Evolutionary conservation across 148 eudicot species (phyloP), one percentile per base, ranked within the genome.

Genomic region (Nepenthes mirabilis): DNA sequence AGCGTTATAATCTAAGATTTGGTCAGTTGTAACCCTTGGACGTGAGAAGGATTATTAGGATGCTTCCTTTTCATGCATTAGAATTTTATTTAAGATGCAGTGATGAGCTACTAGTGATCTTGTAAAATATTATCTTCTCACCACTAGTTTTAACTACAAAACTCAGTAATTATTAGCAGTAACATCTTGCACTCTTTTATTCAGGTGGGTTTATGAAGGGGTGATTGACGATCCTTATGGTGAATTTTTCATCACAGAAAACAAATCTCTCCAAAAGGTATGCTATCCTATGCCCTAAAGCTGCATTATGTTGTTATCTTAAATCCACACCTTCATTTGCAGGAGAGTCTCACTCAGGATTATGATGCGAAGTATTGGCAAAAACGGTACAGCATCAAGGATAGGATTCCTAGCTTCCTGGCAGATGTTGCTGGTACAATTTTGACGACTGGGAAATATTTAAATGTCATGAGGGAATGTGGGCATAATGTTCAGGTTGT

Each of bases 171-270:
- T 34, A 23, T 14, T 60, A n/a, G 65, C 36, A 43, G 14, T 34
- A 48, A 48, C 45, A 35, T 35, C 52, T 45, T 57, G 36, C 45
- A 43, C 11, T 4, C 45, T 14, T 12, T 37, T 61, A 47, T 55
- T 47, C 73, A 93, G 98, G 89, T 93, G 98, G 98, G 77, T 93
- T 55, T 88, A 88, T 75, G 98, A 93, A 82, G 98, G 98, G 58
- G 95, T 93, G 62, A 88, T 93, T 79, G 95, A 93, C 73, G 98
- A 93, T 73, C 96, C 98, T 54, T 86, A 93, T 56, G 84, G 81
- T 5, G 98, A 93, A 74, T 88, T 88, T 79, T 93, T 93, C 73
- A 93, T 93, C 68, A 83, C 95, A 50, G 95, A 93, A 74, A 88
- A 88, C 69, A 88, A 82, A 74, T 82, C 91, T 72, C 81, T 91